Evolutionary conservation across 805 yeast genomes (phyloP), one percentile per base, ranked within the genome.

Genomic region (Pichia sporocuriosa): DNA sequence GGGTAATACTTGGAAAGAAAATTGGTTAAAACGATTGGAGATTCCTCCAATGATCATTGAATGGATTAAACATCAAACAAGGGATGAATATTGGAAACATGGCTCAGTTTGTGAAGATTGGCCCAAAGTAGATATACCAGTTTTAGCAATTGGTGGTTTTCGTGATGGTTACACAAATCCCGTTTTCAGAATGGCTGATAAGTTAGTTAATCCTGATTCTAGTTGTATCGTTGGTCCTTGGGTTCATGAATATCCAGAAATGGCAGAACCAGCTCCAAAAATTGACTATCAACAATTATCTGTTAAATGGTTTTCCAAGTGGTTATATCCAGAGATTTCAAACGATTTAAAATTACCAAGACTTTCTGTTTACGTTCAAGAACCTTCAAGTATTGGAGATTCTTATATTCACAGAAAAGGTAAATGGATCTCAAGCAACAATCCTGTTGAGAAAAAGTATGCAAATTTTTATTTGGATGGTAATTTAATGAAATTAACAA

Each of bases 221-320:
- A 50, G 58, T 26, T 63, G 62, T 27, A 43, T 69, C 13, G 61
- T 69, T 48, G 73, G 73, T 19, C 74, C 73, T 8, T 69, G 73
- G 74, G 73, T 69, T 35, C 74, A 69, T 47, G 73, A 69, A 47
- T 69, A 60, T 51, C 74, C 73, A 3, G 73, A 69, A 47, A 63
- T 69, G 56, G 73, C 73, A 2, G 66, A 64, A 26, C 73, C 73
- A 6, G 58, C 60, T 9, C 73, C 74, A 25, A 63, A 61, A 42
- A 63, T 69, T 48, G 73, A 72, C 4, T 69, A 63, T 40, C 67
- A 65, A 30, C 70, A 69, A 45, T 37, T 68, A 23, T 63, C 72
- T 1, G 48, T 66, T 28, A 50, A 55, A 20, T 69, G 73, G 74
- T 69, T 65, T 52, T 46, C 51, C 31, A 68, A 67, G 42, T 66